Percentiles rank a stretch among this genome's conserved stretches.
phyloP scores from a whole-genome alignment of 768 basidiomycete species.

The Tephrocybe rancida region DNA sequence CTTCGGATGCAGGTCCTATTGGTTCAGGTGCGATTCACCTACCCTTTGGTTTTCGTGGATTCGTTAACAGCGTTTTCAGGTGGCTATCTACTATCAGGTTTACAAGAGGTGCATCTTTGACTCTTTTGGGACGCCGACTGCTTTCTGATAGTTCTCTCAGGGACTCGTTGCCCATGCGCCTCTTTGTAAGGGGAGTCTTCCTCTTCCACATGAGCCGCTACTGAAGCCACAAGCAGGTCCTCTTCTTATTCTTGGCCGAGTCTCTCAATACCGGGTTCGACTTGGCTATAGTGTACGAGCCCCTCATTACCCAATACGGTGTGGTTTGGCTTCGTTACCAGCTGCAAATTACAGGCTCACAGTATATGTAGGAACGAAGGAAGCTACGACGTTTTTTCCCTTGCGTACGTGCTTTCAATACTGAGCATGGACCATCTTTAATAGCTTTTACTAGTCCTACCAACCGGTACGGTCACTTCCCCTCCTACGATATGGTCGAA shows the following conservation, averaged over 20 bases:
- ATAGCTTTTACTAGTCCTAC: conserved; percentile 22
- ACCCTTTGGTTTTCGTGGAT: not conserved
- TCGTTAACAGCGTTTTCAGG: not conserved
- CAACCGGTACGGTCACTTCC: conserved; percentile 13
- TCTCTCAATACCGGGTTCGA: conserved; percentile 45
- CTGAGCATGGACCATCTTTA: too few relatives aligned
- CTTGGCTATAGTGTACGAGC: conserved; percentile 49
- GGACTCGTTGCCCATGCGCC: conserved; percentile 43
- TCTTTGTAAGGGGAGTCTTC: conserved; percentile 31
- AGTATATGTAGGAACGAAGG: conserved; percentile 26
- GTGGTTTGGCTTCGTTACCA: not conserved
- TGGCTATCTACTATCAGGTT: conserved; percentile 35
- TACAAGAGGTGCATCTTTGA: conserved; percentile 39
- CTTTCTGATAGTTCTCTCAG: too few relatives aligned
- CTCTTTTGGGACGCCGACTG: too few relatives aligned
- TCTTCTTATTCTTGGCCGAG: conserved; percentile 44
- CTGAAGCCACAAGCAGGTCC: conserved; percentile 27
- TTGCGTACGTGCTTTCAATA: conserved; percentile 23
- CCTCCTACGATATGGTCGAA: too few relatives aligned
- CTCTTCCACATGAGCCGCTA: not conserved
- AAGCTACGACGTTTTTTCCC: conserved; percentile 37
- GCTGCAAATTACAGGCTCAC: not conserved
- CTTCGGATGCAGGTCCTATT: conserved; percentile 32
- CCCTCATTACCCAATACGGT: conserved; percentile 45
- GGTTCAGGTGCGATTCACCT: conserved; percentile 29